Conservation (phyloP, 192 early-diverging fungal genomes). For the Coemansia sp. region DNA sequence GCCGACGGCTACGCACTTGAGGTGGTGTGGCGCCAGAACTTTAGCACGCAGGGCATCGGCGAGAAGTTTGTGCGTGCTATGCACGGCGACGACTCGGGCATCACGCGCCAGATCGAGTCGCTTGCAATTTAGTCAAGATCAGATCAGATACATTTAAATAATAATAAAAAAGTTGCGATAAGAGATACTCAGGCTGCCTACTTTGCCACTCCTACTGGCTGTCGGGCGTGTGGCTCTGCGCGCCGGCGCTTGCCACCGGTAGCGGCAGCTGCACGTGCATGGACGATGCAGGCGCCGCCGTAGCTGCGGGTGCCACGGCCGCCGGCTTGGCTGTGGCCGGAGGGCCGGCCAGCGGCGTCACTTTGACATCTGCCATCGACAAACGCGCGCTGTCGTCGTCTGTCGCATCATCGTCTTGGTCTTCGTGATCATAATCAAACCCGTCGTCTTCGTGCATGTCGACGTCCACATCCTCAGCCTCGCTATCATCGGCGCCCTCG, state of each 20-base stretch:
- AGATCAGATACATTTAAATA: not conserved
- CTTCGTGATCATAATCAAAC: not conserved
- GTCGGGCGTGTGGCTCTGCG: constrained; percentile 8
- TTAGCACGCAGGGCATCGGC: constrained; percentile 75
- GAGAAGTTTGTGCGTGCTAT: constrained; percentile 44
- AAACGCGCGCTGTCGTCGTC: not conserved
- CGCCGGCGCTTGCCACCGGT: not conserved
- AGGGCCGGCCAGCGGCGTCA: constrained; percentile 11
- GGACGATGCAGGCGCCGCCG: not conserved
- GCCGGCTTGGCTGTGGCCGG: constrained; percentile 40
- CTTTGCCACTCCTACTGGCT: not conserved
- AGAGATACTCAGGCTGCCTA: not conserved
- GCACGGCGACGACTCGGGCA: constrained; percentile 39
- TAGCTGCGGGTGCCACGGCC: constrained; percentile 9
- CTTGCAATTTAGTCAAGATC: constrained; percentile 14
- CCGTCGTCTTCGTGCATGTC: constrained; percentile 50
- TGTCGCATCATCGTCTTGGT: too few relatives aligned
- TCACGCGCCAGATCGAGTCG: constrained; percentile 35
- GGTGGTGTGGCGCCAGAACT: constrained; percentile 73
- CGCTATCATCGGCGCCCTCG: constrained; percentile 19
- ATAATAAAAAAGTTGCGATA: not conserved
- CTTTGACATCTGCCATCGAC: not conserved
- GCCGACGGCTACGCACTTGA: constrained; percentile 61
- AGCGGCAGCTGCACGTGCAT: not conserved
- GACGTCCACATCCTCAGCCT: constrained; percentile 44